These are phyloP conservation scores for Neoascochyta sp. DNA, from an alignment of 2,329 filamentous ascomycete genomes.

Conservation along the genomic window DNA sequence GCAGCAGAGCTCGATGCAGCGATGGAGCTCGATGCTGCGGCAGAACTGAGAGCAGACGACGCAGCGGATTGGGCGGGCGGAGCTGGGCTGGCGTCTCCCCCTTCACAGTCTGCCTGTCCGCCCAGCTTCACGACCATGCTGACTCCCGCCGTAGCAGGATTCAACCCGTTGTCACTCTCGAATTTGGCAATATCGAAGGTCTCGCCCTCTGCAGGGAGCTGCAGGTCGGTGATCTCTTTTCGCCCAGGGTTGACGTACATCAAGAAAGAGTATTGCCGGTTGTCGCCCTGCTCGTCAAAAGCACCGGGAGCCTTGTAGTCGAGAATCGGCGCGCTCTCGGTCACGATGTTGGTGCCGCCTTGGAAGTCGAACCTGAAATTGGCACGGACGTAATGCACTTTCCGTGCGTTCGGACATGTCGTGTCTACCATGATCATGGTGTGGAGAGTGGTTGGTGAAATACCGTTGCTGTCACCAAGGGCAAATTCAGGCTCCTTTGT, in stretches of 20 bases:
- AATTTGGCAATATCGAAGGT: constrained; percentile 29
- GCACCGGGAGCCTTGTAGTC: constrained; percentile 32
- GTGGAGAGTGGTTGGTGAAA: constrained; percentile 23
- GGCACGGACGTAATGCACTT: constrained; percentile 29
- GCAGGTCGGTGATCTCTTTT: constrained; percentile 16
- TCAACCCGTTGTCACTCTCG: constrained; percentile 27
- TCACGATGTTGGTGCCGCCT: constrained; percentile 24
- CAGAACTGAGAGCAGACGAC: constrained; percentile 1
- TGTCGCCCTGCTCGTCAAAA: constrained; percentile 29
- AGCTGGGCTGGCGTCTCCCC: constrained; percentile 1
- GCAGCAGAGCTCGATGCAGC: constrained; percentile 1
- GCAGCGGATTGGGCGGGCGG: background rate
- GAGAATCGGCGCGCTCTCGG: constrained; percentile 11
- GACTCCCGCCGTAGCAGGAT: constrained; percentile 26
- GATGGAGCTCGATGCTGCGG: constrained; percentile 1
- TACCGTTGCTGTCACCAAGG: constrained; percentile 32
- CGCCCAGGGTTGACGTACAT: constrained; percentile 30
- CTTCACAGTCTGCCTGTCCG: constrained; percentile 17
- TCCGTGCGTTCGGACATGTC: constrained; percentile 24
- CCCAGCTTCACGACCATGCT: constrained; percentile 35
- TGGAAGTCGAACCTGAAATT: constrained; percentile 32
- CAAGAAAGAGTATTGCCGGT: constrained; percentile 32
- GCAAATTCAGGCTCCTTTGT: constrained; percentile 30
- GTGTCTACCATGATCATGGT: constrained; percentile 34
- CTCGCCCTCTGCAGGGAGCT: constrained; percentile 24